A percentile compares a stretch with the other conserved stretches of the same genome.
Conservation (phyloP, 192 early-diverging fungal species). For the Dispira simplex region DNA sequence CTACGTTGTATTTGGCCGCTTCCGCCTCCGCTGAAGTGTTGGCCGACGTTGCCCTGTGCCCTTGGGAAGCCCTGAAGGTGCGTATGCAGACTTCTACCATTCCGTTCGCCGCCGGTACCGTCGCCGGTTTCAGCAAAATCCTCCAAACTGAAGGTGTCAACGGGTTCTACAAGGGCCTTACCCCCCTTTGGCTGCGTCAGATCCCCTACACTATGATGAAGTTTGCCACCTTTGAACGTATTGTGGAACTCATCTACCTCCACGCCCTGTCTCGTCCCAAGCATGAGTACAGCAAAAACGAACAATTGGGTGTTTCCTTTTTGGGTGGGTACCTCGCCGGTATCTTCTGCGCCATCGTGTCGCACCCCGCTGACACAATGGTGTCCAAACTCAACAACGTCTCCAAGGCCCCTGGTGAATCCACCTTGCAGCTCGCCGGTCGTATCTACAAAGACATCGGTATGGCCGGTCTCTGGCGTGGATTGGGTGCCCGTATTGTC, state of each 20-base stretch:
- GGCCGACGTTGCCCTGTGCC: conserved; percentile 72
- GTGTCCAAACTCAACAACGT: conserved; percentile 52
- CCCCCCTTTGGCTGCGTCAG: conserved; percentile 68
- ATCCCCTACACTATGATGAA: conserved; percentile 79
- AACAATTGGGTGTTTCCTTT: conserved; percentile 67
- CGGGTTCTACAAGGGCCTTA: conserved; percentile 55
- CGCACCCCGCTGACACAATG: conserved; percentile 80
- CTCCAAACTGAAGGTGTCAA: conserved; percentile 37
- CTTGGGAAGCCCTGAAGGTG: conserved; percentile 74
- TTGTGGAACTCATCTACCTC: conserved; percentile 49
- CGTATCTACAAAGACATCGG: conserved; percentile 45
- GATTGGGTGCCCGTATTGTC: conserved; percentile 69
- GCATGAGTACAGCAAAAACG: conserved; percentile 45
- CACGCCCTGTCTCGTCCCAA: conserved; percentile 45
- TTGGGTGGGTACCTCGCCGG: conserved; percentile 79
- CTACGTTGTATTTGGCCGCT: conserved; percentile 46
- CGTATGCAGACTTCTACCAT: conserved; percentile 68
- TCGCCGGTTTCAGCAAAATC: conserved; percentile 47
- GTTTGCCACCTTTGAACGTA: conserved; percentile 72
- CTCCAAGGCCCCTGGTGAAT: conserved; percentile 37
- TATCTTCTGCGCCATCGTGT: conserved; percentile 77
- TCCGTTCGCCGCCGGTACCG: conserved; percentile 52
- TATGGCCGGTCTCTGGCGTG: conserved; percentile 54
- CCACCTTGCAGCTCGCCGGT: conserved; percentile 26
- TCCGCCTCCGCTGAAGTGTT: conserved; percentile 70